Evolutionary conservation across 2,329 filamentous ascomycete species (phyloP).

Genomic region (Paramyrothecium sp.): DNA sequence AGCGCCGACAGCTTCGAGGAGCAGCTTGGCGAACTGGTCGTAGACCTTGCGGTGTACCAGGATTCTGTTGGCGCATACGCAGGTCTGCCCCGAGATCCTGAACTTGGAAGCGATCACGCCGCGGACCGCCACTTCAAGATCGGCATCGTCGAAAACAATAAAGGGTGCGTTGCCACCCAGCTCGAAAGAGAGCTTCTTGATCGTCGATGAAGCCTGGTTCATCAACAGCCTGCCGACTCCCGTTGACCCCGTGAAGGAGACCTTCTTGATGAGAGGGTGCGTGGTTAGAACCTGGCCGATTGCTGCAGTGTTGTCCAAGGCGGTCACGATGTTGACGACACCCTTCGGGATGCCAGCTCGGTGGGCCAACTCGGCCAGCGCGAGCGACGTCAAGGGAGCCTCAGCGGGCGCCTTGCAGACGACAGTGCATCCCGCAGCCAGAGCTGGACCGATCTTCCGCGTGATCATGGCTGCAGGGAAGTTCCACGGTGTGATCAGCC

Average conservation of each 20-base stretch:
- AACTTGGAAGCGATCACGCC: conserved; percentile 69
- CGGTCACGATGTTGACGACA: conserved; percentile 82
- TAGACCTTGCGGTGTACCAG: conserved; percentile 60
- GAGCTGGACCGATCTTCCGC: conserved; percentile 46
- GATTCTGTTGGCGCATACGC: conserved; percentile 63
- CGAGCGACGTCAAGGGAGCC: conserved; percentile 84
- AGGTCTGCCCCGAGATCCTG: conserved; percentile 70
- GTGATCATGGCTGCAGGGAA: conserved; percentile 56
- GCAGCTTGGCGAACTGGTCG: conserved; percentile 50
- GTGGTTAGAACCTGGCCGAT: conserved; percentile 60
- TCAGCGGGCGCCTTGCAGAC: conserved; percentile 87
- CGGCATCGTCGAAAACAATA: conserved; percentile 74
- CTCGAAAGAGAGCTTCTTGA: conserved; percentile 75
- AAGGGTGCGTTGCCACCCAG: conserved; percentile 74
- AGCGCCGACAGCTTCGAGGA: conserved; percentile 49
- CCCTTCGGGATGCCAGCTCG: conserved; percentile 84
- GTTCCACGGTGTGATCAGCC: conserved; percentile 48
- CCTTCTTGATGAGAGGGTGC: conserved; percentile 55
- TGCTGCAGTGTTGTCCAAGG: conserved; percentile 71
- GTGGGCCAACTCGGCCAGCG: conserved; percentile 77
- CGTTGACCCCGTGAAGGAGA: conserved; percentile 69
- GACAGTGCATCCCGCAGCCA: conserved; percentile 73
- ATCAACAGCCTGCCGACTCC: conserved; percentile 52
- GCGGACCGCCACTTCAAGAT: conserved; percentile 65
- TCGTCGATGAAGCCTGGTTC: conserved; percentile 65